Percentiles rank a stretch among this genome's conserved stretches.
Conservation (phyloP, 1,284 basidiomycete genomes). For the Trametes polyzona region DNA sequence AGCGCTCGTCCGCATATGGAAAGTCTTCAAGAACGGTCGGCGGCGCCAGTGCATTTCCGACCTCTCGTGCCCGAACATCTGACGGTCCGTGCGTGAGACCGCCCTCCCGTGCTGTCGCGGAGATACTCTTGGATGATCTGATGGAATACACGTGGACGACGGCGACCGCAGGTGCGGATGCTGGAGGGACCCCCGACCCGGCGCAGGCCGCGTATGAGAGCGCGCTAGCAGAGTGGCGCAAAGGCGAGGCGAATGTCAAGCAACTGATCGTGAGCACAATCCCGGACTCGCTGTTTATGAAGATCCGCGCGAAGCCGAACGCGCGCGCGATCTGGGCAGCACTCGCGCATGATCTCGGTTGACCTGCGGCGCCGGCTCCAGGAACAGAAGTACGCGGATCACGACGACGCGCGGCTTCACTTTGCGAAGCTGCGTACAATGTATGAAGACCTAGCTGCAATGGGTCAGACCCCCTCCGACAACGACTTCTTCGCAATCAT, state of each 20-base stretch:
- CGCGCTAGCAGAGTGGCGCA: constrained; percentile 10
- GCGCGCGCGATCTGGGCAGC: constrained; percentile 22
- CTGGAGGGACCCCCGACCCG: too few species aligned
- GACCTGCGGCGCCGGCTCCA: constrained; percentile 27
- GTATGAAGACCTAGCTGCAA: constrained; percentile 25
- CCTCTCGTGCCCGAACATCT: too few species aligned
- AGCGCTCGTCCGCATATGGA: too few species aligned
- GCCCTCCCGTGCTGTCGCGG: too few species aligned
- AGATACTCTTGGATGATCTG: too few species aligned
- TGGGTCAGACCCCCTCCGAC: constrained; percentile 14
- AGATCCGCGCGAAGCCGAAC: constrained; percentile 3
- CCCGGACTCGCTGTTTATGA: constrained; percentile 19
- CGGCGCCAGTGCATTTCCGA: too few species aligned
- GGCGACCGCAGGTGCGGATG: background rate
- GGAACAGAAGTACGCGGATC: constrained; percentile 20
- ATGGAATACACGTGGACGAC: too few species aligned
- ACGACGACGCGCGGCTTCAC: constrained; percentile 26
- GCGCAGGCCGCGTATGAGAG: background rate
- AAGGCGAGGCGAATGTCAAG: constrained; percentile 18
- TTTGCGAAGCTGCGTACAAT: constrained; percentile 23
- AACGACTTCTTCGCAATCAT: constrained; percentile 10
- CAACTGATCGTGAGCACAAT: constrained; percentile 19
- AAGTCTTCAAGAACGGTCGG: too few species aligned
- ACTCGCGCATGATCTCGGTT: constrained; percentile 24
- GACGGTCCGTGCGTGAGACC: too few species aligned